Base-by-base conservation (phyloP, 2,329 filamentous ascomycete species). In the Hypoxylon sp. region DNA sequence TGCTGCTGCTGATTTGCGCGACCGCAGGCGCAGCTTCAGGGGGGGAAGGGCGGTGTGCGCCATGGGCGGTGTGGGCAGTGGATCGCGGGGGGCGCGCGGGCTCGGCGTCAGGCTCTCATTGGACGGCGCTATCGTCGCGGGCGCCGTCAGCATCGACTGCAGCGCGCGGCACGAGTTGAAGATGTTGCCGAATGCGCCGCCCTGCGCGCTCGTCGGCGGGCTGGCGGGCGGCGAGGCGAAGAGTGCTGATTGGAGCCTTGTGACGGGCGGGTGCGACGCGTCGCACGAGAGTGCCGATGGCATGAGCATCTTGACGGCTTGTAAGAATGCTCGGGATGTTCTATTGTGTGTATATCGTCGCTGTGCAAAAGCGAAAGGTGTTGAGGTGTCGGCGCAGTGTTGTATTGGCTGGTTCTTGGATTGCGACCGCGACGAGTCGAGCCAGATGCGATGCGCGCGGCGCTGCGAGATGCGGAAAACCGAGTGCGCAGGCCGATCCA, bases 181-280 rank as follows among this genome's bases (percentile, higher is more conserved):
- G 68, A 88, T 79, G 73, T 82, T 83, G 69, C 77, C 78, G 64
- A 86, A 74, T 17, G 81, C 74, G 48, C 74, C 74, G 59, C 78
- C 74, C 58, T 79, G 75, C 18, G 79, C 71, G 33, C 78, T 79
- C 24, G 77, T 75, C 4, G 82, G 80, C 50, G 83, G 82, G 72
- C 82, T 82, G 66, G 83, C 77, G 51, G 85, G 85, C 46, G 85
- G 85, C 48, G 85, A 87, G 60, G 81, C 79, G 71, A 86, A 81
- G 69, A 83, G 77, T 40, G 79, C 70, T 24, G 78, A 69, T 63
- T 80, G 78, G 4, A 80, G 78, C 62, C 78, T 79, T 42, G 77
- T 75, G 65, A 74, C 71, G 41, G 74, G 74, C 53, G 76, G 69
- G 56, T 79, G 80, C 76, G 81, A 79, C 69, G 79, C 72, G 70